phyloP scores from a whole-genome alignment of 139 green algal species.

The Auxenochlorella protothecoides region DNA sequence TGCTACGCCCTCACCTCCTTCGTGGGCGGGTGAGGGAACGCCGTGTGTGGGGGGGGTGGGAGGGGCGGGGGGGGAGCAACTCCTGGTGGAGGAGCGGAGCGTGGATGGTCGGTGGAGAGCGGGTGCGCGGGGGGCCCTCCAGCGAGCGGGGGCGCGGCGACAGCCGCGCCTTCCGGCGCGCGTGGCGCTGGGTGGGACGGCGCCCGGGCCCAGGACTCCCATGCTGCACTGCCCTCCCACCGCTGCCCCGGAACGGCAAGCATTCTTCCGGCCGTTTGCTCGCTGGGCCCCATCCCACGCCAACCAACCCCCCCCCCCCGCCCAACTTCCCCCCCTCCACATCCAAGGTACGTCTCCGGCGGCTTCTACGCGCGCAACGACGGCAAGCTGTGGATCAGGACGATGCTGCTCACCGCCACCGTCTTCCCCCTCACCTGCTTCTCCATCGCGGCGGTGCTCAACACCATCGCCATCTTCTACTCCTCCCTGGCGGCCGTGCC shows the following conservation, averaged over 20 bases:
- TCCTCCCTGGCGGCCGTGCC: constrained; percentile 73
- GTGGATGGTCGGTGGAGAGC: too few species aligned
- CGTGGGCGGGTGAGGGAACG: constrained; percentile 39
- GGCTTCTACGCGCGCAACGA: constrained; percentile 78
- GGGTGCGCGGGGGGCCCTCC: too few species aligned
- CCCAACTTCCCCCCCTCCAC: neutral
- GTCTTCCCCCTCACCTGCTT: constrained; percentile 70
- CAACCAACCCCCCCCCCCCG: neutral
- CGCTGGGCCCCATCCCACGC: neutral
- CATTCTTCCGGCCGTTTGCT: too few species aligned
- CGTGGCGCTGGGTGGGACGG: too few species aligned
- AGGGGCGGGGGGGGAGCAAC: too few species aligned
- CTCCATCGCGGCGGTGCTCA: constrained; percentile 80
- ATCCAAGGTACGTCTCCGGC: constrained; percentile 56
- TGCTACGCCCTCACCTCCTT: constrained; percentile 87
- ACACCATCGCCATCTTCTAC: constrained; percentile 93
- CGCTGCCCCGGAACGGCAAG: too few species aligned
- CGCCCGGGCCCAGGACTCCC: too few species aligned
- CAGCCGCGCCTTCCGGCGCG: too few species aligned
- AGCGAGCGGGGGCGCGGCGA: too few species aligned
- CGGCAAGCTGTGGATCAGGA: constrained; percentile 81
- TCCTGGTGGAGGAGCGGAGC: too few species aligned
- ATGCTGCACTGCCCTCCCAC: too few species aligned
- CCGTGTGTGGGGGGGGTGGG: too few species aligned
- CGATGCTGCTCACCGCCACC: constrained; percentile 79